Base-by-base conservation (phyloP, 2,329 filamentous ascomycete species). In the Curvularia sp. region DNA sequence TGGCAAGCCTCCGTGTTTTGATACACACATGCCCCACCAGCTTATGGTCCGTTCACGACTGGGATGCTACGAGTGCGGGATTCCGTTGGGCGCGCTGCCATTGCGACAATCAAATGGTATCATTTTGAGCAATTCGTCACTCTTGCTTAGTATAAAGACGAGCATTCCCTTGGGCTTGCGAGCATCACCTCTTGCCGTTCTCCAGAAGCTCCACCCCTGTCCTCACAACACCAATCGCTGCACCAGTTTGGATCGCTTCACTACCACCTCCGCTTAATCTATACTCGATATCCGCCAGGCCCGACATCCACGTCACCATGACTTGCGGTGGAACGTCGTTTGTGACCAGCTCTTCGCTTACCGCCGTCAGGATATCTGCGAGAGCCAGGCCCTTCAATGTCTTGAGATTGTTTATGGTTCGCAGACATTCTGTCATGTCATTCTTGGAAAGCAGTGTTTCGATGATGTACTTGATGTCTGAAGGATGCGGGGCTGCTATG, bases 211-310 rank as follows among this genome's bases (percentile, higher is more conserved):
- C 94, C 28, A 92, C 93, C 0, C 95, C 95, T 55, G 86, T 90
- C 60, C 95, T 84, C 41, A 99, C 86, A 5, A 97, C 91, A 1
- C 94, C 95, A 10, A 98, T 92, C 45, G 97, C 83, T 0, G 93
- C 95, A 6, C 95, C 94, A 0, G 95, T 98, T 81, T 99, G 95
- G 57, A 99, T 86, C 5, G 82, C 81, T 80, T 99, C 95, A 57
- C 88, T 93, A 1, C 91, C 93, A 21, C 95, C 95, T 42, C 92
- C 91, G 32, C 93, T 90, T 5, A 99, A 81, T 61, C 95, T 84
- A 78, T 96, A 96, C 80, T 99, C 95, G 51, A 99, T 91, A 68
- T 97, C 91, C 0, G 94, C 93, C 54, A 99, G 80, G 0, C 93
- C 93, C 59, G 95, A 90, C 60, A 99, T 81, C 95, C 95, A 99